Evolutionary conservation across 208 protist genomes (phyloP), one percentile per base, ranked within the genome.

Genomic region (Willaertia magna): DNA sequence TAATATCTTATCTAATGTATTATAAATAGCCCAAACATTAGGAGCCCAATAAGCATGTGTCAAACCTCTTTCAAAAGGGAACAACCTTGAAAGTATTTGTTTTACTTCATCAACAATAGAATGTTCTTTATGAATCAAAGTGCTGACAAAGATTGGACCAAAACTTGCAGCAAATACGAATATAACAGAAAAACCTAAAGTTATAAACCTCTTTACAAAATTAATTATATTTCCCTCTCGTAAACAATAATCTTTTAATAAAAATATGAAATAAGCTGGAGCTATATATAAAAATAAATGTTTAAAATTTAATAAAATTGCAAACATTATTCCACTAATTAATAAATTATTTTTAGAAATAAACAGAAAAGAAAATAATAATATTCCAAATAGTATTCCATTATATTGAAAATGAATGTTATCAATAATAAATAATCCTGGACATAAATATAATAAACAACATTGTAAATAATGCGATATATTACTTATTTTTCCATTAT

Each of bases 351-450:
- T 85, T 42, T 93, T 52, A 22, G 43, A 2, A 3, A 67, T 12
- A n/a, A 86, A 74, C 34, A 55, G 51, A 44, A 90, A 75, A 30
- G 91, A 89, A 1, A 94, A 61, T 2, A 96, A 49, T 4, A 95
- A 61, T 26, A 96, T 85, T 67, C 89, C 92, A 40, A 94, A 81
- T 6, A 97, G 83, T 47, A 96, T 86, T 34, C 93, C 93, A 89
- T 97, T 97, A 79, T 96, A 97, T 88, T 97, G 95, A 82, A 96
- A 97, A 86, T 97, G 95, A 22, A 96, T 92, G 76, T 84, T 34
- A 40, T 43, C 26, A 39, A 83, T 52, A 12, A 55, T 34, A 7
- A 67, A 9, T 67, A 67, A 34, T 67, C 22, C 55, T 34, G 55
- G 55, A 30, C 55, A 67, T 34, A 18, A 9, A 67, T 67, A 67